Evolutionary conservation across 257 asterid species (phyloP), one percentile per base, ranked within the genome.

Genomic region (Salvia splendens): DNA sequence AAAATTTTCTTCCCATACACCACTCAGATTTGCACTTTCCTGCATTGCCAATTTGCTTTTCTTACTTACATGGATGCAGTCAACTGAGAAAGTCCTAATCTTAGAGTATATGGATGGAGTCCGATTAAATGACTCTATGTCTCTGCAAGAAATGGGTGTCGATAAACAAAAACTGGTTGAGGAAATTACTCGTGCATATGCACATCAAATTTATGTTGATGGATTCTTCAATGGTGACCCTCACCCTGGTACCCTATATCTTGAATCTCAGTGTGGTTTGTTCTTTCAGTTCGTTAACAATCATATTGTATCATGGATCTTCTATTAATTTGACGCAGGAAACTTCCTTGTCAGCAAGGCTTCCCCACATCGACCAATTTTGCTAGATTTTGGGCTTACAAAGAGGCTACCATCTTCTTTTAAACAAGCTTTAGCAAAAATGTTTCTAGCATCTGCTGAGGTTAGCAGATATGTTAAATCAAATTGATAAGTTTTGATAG

Each of bases 181-280:
- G 80, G 97, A 88, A 83, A 93, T 93, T 76, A 93, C 98, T 9
- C 95, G 98, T 1, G 97, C 98, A 12, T 93, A 87, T 83, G 97
- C 95, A n/a, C 98, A 93, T 79, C 98, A 93, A 78, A 93, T 93
- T 56, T 93, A 89, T 73, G 83, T 89, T 73, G 97, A 93, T 85
- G 98, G 98, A 50, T 93, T 93, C 80, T 93, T 93, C 85, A 93
- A 93, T 73, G 98, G 98, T 14, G 98, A 93, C 82, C 98, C 98
- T 75, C 98, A 93, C 73, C 98, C 98, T 70, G 98, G 83, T 65
- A 41, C 45, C 56, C 30, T 60, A 54, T 54, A 73, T 72, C 52
- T 35, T 45, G 41, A 24, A 9, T 64, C 14, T 14, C 65, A 48
- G 24, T 67, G 53, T 51, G 28, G 43, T 62, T 40, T 47, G 20